Percentiles rank a stretch among this genome's conserved stretches.
phyloP scores from a whole-genome alignment of 164 flowering plant genomes.

The Hamamelis virginiana region DNA sequence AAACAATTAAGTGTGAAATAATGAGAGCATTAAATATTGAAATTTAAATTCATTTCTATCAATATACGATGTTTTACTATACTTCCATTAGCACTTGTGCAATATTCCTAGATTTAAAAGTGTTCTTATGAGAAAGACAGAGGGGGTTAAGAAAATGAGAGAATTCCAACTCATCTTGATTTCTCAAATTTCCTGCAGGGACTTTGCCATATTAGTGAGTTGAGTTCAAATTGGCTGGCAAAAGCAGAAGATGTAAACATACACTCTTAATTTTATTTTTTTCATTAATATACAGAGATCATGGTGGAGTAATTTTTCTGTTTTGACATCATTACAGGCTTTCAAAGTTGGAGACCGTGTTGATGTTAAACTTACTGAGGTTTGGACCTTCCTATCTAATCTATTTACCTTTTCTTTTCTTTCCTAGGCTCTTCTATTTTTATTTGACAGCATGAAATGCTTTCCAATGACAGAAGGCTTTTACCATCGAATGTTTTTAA shows the following conservation, averaged over 20 bases:
- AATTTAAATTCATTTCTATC: too few relatives aligned
- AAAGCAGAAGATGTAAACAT: constrained; percentile 92
- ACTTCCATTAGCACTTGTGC: too few relatives aligned
- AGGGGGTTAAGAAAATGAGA: too few relatives aligned
- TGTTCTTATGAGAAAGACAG: too few relatives aligned
- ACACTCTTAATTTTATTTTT: not conserved
- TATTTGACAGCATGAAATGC: not conserved
- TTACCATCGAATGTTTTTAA: not conserved
- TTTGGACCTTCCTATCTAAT: constrained; percentile 18
- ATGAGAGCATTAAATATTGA: too few relatives aligned
- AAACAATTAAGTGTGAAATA: too few relatives aligned
- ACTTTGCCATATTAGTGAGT: constrained; percentile 95
- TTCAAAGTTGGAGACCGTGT: constrained; percentile 87
- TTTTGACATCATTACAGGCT: constrained; percentile 40
- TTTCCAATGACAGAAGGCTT: not conserved
- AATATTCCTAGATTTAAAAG: too few relatives aligned
- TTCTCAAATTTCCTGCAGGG: constrained; percentile 50
- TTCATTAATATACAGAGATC: not conserved
- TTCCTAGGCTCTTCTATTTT: too few relatives aligned
- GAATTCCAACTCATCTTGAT: not conserved
- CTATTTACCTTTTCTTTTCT: not conserved
- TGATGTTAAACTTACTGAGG: constrained; percentile 98
- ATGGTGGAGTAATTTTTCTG: constrained; percentile 6
- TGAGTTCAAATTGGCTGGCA: constrained; percentile 76
- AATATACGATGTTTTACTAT: too few relatives aligned